phyloP scores from a whole-genome alignment of 1,139 yeast genomes.

The Pichia sp. region DNA sequence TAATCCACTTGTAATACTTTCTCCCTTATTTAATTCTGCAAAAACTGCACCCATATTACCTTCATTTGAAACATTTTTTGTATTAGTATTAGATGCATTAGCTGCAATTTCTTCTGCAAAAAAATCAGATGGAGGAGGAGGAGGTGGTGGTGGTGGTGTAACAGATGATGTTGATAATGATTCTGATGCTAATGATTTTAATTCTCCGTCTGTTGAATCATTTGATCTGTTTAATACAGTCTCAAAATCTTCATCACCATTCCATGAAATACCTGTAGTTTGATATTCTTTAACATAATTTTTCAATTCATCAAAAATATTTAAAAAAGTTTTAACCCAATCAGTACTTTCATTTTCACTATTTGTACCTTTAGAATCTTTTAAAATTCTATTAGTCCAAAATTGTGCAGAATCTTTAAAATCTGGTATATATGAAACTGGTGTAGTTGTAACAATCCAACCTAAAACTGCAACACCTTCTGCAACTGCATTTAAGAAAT shows the following conservation, averaged over 20 bases:
- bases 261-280: conserved; percentile 80
- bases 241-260: conserved; percentile 46
- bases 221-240: conserved; percentile 33
- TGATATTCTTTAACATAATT: conserved; percentile 71
- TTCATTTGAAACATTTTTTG: conserved; percentile 15
- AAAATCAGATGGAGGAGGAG: conserved; percentile 74
- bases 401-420: conserved; percentile 89
- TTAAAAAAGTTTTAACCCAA: conserved; percentile 70
- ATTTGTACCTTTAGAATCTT: conserved; percentile 59
- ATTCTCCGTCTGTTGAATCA: no score
- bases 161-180: conserved; percentile 32
- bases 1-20: conserved; percentile 72
- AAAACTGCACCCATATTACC: conserved; percentile 78
- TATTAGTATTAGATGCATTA: background rate
- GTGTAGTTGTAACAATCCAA: conserved; percentile 76
- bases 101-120: conserved; percentile 29
- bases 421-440: conserved; percentile 67
- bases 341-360: conserved; percentile 51
- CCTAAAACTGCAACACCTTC: conserved; percentile 90
- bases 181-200: no score
- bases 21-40: conserved; percentile 85
- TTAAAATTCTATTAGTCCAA: conserved; percentile 86
- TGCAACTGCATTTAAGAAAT: conserved; percentile 75
- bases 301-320: conserved; percentile 62
- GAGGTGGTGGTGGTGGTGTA: conserved; percentile 52